Conservation (phyloP, 2,329 filamentous ascomycete genomes). For the Coniochaeta pulveracea region DNA sequence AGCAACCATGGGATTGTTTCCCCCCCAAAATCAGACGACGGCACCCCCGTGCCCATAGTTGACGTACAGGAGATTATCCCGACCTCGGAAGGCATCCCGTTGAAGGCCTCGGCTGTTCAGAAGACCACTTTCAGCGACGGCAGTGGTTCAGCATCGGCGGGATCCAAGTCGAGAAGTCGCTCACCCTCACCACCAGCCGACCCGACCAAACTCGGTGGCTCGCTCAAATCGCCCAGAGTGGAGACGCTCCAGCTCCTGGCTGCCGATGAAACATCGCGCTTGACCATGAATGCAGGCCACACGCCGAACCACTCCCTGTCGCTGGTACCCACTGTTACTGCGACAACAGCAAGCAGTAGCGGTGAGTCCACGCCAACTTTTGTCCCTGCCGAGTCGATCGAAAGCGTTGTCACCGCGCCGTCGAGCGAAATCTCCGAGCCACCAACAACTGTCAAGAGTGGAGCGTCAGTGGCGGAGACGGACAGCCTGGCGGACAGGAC, state of each 20-base stretch:
- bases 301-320: conserved; percentile 51
- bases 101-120: conserved; percentile 42
- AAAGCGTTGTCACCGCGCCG: neutral
- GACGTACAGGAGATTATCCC: conserved; percentile 48
- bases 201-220: conserved; percentile 13
- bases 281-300: conserved; percentile 52
- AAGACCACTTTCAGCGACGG: conserved; percentile 37
- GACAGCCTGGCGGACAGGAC: conserved; percentile 15
- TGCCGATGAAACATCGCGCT: conserved; percentile 35
- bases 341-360: conserved; percentile 26
- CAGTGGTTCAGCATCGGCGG: conserved; percentile 12
- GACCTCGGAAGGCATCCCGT: conserved; percentile 46
- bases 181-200: conserved; percentile 18
- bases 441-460: neutral
- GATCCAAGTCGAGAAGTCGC: conserved; percentile 15
- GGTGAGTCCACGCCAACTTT: conserved; percentile 26
- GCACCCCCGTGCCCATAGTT: conserved; percentile 32
- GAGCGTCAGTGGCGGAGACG: conserved; percentile 4
- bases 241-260: conserved; percentile 33
- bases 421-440: conserved; percentile 2
- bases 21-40: conserved; percentile 13
- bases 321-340: conserved; percentile 29
- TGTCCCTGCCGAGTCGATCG: conserved; percentile 10
- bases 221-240: conserved; percentile 22
- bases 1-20: conserved; percentile 2